Conservation (phyloP, 352 stramenopile genomes). For the Phytopythium helicoides region DNA sequence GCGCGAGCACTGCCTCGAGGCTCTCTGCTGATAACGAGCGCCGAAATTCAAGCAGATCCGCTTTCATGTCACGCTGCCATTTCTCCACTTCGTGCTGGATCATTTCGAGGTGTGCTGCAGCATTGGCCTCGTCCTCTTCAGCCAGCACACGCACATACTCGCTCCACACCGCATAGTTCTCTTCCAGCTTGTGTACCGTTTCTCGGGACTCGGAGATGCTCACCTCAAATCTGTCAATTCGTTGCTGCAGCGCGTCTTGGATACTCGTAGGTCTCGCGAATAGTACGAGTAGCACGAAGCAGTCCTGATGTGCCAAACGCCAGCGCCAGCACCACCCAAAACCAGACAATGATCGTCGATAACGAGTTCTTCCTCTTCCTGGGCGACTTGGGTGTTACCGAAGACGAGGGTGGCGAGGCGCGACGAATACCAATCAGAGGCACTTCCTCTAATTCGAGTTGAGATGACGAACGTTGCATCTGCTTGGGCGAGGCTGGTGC, state of each 20-base stretch:
- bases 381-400: background rate
- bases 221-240: slow-evolving; percentile 56
- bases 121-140: slow-evolving; percentile 65
- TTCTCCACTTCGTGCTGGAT: slow-evolving; percentile 69
- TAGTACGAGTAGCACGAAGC: slow-evolving; percentile 38
- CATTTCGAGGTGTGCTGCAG: slow-evolving; percentile 53
- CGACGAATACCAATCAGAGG: background rate
- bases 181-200: slow-evolving; percentile 61
- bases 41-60: slow-evolving; percentile 61
- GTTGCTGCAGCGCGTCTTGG: slow-evolving; percentile 49
- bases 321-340: slow-evolving; percentile 35
- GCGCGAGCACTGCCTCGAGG: slow-evolving; percentile 41
- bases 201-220: slow-evolving; percentile 67
- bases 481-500: too few species aligned
- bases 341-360: slow-evolving; percentile 11
- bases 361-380: too few species aligned
- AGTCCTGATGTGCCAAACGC: slow-evolving; percentile 56
- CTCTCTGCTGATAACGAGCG: slow-evolving; percentile 50
- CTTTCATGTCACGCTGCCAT: slow-evolving; percentile 75
- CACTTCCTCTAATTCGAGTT: background rate
- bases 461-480: background rate
- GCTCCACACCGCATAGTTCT: slow-evolving; percentile 70
- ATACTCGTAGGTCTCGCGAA: slow-evolving; percentile 66
- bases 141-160: slow-evolving; percentile 69
- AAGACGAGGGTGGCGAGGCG: background rate